Base-by-base conservation (phyloP, 306 rosid species). In the Myrica gale region DNA sequence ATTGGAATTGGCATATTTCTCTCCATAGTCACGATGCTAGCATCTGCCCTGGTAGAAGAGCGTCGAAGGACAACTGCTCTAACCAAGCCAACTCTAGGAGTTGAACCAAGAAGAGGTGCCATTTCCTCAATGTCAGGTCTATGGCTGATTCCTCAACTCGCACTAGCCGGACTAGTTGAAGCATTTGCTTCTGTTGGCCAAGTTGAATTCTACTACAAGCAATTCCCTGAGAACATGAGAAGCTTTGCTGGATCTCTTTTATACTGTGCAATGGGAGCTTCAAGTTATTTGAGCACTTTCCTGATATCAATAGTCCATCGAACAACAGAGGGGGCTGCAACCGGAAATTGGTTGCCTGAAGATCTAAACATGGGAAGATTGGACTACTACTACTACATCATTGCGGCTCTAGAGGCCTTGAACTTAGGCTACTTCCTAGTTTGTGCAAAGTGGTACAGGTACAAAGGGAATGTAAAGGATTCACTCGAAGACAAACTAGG, bases 211-310 rank as follows among this genome's bases (percentile, higher is more conserved):
- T 91, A 88, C 87, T 90, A 91, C 83, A 91, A 91, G 77, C 97
- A 90, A 12, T 89, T 94, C 66, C 98, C 98, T 12, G 94, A 94
- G 87, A 91, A 94, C 78, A 91, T 94, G 98, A 87, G 92, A 81
- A 94, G 90, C 83, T 82, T 94, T 75, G 98, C 72, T 16, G 96
- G 93, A 60, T 79, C 97, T 69, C 78, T 94, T 6, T 87, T 53
- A 81, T 90, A 43, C 12, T 91, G 97, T 74, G 89, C 88, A 75
- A 9, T 83, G 80, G 98, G 97, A 0, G 87, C 82, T 17, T 80
- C 92, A 0, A 94, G 86, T 75, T 94, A 94, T 81, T 83, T 91
- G 62, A 88, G 91, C 48, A 79, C 91, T 55, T 32, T 84, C 41
- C 76, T 94, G 63, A 83, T 94, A 12, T 72, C 87, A 6, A 0